These are phyloP conservation scores for Mycena sp. DNA, from an alignment of 1,284 basidiomycete species.

Conservation along the genomic window DNA sequence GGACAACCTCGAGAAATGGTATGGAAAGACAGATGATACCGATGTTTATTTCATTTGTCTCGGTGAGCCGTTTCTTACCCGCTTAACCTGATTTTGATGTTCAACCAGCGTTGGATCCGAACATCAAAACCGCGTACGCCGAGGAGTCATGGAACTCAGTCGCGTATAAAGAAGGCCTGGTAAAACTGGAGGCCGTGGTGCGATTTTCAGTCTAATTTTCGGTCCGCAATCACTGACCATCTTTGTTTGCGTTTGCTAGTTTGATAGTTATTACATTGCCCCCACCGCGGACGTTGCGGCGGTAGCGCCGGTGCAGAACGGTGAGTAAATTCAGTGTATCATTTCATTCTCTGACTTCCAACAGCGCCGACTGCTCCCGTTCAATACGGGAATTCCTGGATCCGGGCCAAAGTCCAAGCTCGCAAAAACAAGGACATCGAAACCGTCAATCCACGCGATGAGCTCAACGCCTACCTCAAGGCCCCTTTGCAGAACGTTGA, in stretches of 20 bases:
- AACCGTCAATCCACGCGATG: too few species aligned
- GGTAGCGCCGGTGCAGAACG: background rate
- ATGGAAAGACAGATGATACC: conserved; percentile 34
- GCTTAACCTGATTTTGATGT: background rate
- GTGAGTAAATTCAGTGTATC: background rate
- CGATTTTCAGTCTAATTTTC: background rate
- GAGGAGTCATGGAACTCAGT: background rate
- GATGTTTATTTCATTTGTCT: conserved; percentile 42
- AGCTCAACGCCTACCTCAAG: too few species aligned
- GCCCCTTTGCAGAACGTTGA: too few species aligned
- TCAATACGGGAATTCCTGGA: too few species aligned
- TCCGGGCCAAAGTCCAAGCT: too few species aligned
- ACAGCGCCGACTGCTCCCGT: too few species aligned
- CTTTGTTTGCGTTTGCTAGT: background rate
- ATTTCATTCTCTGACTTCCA: too few species aligned
- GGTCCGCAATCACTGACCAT: background rate
- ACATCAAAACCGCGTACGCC: conserved; percentile 17
- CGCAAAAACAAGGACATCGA: too few species aligned
- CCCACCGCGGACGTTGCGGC: background rate
- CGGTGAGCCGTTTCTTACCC: background rate
- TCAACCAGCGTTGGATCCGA: conserved; percentile 9
- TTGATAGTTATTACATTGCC: conserved; percentile 8
- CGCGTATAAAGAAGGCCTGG: background rate
- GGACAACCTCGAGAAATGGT: conserved; percentile 41
- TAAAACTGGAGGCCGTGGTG: background rate